Evolutionary conservation across 2,329 filamentous ascomycete species (phyloP).

Genomic region (Ustulina deusta): DNA sequence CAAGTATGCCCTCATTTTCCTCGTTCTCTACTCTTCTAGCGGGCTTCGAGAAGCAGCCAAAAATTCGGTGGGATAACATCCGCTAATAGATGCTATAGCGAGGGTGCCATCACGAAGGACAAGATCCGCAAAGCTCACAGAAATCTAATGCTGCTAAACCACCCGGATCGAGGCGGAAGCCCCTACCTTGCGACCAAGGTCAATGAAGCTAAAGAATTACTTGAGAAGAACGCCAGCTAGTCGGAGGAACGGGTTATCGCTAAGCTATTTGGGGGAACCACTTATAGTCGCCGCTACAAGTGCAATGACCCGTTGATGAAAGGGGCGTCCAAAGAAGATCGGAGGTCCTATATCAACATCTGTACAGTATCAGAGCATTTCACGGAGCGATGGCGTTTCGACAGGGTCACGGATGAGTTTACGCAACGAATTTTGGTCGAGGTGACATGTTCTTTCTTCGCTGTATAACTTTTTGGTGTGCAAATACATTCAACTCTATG

Average conservation of each 20-base stretch:
- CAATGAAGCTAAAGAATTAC: slow-evolving; percentile 96
- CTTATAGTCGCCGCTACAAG: not conserved
- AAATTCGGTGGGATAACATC: not conserved
- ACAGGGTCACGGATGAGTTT: slow-evolving; percentile 40
- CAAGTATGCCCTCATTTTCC: slow-evolving; percentile 68
- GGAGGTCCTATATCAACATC: slow-evolving; percentile 30
- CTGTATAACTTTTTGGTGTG: slow-evolving; percentile 29
- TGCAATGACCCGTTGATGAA: slow-evolving; percentile 5
- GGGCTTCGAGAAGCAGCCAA: no score
- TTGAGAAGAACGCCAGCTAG: slow-evolving; percentile 75
- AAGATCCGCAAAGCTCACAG: slow-evolving; percentile 96
- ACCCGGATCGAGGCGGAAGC: slow-evolving; percentile 95
- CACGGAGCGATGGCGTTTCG: slow-evolving; percentile 49
- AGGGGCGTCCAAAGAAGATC: not conserved
- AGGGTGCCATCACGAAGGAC: slow-evolving; percentile 88
- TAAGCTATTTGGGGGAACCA: not conserved
- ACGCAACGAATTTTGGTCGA: slow-evolving; percentile 19
- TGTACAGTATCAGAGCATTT: slow-evolving; percentile 45
- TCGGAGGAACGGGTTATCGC: not conserved
- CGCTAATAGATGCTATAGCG: slow-evolving; percentile 63
- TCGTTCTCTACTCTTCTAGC: not conserved
- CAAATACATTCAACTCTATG: slow-evolving; percentile 39
- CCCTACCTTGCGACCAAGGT: slow-evolving; percentile 97
- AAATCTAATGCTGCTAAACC: slow-evolving; percentile 95
- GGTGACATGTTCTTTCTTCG: slow-evolving; percentile 34